phyloP scores from a whole-genome alignment of 495 filamentous ascomycete species.

The Hypoxylon fuscum region DNA sequence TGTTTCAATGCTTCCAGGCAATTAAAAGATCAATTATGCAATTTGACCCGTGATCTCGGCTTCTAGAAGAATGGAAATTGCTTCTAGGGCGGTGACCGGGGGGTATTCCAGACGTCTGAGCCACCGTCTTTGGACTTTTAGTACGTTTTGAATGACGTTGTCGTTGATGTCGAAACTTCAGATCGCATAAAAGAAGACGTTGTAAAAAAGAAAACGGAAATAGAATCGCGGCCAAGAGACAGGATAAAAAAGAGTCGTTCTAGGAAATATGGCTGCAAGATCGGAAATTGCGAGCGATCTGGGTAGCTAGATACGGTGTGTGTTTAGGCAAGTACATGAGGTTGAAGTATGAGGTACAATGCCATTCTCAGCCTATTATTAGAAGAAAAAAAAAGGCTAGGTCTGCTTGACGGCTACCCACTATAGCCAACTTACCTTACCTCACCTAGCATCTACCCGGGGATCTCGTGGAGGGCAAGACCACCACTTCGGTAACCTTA shows the following conservation, averaged over 20 bases:
- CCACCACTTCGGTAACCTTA: too few species aligned
- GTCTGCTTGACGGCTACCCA: background rate
- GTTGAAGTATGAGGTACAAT: too few species aligned
- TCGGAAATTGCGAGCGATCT: conserved; percentile 41
- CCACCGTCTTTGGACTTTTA: conserved; percentile 27
- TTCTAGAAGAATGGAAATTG: conserved; percentile 56
- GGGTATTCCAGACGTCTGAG: conserved; percentile 42
- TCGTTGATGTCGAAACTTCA: conserved; percentile 13
- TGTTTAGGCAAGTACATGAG: background rate
- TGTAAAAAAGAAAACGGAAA: conserved; percentile 19
- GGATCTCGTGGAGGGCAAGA: too few species aligned
- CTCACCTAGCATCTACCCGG: too few species aligned
- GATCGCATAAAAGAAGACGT: conserved; percentile 20
- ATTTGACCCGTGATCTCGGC: conserved; percentile 53
- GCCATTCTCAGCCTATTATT: background rate
- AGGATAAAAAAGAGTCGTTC: conserved; percentile 4
- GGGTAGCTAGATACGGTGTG: conserved; percentile 1
- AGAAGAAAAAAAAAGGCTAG: background rate
- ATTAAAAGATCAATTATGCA: conserved; percentile 62
- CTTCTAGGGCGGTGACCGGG: conserved; percentile 50
- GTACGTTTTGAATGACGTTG: conserved; percentile 18
- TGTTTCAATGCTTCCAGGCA: conserved; percentile 58
- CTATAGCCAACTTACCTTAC: conserved; percentile 1
- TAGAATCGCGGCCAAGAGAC: conserved; percentile 23
- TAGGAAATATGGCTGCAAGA: conserved; percentile 31